These are phyloP conservation scores for Aspergillus ustus DNA, from an alignment of 2,329 filamentous ascomycete genomes.

Conservation along the genomic window DNA sequence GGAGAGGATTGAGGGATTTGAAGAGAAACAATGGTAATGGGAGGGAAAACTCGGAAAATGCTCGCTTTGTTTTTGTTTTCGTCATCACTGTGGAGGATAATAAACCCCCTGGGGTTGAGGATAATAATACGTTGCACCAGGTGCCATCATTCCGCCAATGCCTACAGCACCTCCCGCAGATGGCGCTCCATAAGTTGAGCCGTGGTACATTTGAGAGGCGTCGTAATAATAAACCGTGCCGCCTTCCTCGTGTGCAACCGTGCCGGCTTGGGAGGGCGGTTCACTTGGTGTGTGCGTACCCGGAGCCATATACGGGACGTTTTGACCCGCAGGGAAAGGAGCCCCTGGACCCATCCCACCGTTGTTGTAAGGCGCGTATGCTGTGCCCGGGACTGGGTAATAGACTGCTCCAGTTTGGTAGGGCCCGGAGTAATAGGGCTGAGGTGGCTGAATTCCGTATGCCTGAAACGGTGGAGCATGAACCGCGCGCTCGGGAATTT, in stretches of 20 bases:
- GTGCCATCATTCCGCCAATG: conserved; percentile 81
- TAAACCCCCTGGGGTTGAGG: conserved; percentile 66
- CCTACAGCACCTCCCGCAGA: conserved; percentile 64
- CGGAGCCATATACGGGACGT: conserved; percentile 43
- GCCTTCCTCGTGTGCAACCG: conserved; percentile 84
- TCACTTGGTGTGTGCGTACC: conserved; percentile 38
- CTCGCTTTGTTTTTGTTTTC: conserved; percentile 4
- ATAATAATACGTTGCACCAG: conserved; percentile 57
- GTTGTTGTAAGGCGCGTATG: conserved; percentile 47
- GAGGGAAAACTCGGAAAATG: conserved; percentile 16
- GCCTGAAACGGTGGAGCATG: conserved; percentile 91
- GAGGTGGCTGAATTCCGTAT: conserved; percentile 63
- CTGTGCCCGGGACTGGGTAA: conserved; percentile 60
- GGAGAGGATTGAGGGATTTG: background rate
- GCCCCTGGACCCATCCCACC: conserved; percentile 54
- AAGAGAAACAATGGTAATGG: conserved; percentile 18
- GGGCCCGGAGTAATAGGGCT: conserved; percentile 63
- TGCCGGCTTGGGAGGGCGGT: conserved; percentile 54
- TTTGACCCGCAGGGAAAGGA: conserved; percentile 61
- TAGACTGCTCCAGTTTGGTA: conserved; percentile 68
- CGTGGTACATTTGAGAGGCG: conserved; percentile 66
- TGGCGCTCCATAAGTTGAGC: conserved; percentile 55
- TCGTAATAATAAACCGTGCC: conserved; percentile 97
- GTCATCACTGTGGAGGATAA: conserved; percentile 53
- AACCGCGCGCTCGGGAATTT: conserved; percentile 90